Percentiles rank a stretch among this genome's conserved stretches.
phyloP scores from a whole-genome alignment of 129 eudicot species.

The Flaveria linearis region DNA sequence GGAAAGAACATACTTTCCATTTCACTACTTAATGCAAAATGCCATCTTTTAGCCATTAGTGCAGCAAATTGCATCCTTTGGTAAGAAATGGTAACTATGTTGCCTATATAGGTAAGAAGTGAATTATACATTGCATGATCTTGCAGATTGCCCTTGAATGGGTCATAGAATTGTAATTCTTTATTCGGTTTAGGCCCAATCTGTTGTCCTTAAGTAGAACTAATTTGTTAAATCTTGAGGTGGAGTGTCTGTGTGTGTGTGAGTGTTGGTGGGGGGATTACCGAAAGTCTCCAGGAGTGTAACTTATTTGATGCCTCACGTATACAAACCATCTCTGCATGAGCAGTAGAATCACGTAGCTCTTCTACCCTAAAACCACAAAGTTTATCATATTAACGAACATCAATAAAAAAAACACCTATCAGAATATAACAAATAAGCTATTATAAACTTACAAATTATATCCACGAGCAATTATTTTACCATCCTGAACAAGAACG shows the following conservation, averaged over 20 bases:
- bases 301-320: constrained; percentile 83
- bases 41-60: not conserved
- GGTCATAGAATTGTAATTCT: not conserved
- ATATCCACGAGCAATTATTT: constrained; percentile 87
- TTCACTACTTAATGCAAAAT: not conserved
- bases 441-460: constrained; percentile 63
- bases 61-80: constrained; percentile 5
- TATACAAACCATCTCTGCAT: constrained; percentile 95
- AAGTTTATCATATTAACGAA: constrained; percentile 11
- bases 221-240: not conserved
- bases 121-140: not conserved
- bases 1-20: not conserved
- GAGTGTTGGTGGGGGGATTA: constrained; percentile 12
- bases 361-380: constrained; percentile 79
- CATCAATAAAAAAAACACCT: not conserved
- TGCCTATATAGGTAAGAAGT: not conserved
- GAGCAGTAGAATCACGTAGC: constrained; percentile 94
- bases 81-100: not conserved
- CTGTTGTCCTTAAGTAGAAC: not conserved
- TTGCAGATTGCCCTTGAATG: not conserved
- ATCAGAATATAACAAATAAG: not conserved
- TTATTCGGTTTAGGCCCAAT: not conserved
- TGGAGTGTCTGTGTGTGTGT: too few species aligned
- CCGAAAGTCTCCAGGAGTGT: constrained; percentile 93
- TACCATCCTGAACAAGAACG: constrained; percentile 84